These are phyloP conservation scores for Fusarium coicis DNA, from an alignment of 2,329 filamentous ascomycete genomes.

Conservation along the genomic window DNA sequence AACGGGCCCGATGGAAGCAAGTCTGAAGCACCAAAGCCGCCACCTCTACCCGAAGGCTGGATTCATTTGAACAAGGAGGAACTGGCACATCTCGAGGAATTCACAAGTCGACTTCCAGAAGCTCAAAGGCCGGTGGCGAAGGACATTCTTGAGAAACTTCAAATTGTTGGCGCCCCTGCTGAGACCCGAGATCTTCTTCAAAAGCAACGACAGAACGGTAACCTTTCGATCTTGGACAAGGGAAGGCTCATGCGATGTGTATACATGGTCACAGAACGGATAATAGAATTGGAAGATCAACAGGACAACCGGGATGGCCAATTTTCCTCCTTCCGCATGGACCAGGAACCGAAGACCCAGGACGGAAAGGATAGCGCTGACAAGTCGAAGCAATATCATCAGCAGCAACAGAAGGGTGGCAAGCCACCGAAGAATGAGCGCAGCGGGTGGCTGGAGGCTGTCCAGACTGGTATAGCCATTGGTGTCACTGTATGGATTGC, in stretches of 20 bases:
- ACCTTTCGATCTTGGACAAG: conserved; percentile 55
- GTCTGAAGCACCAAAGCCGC: conserved; percentile 41
- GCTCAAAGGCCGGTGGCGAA: conserved; percentile 70
- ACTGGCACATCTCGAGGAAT: conserved; percentile 64
- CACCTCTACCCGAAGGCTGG: conserved; percentile 59
- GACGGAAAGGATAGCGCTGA: conserved; percentile 35
- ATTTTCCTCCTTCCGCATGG: conserved; percentile 37
- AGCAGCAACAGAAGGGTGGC: conserved; percentile 46
- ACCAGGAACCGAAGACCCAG: conserved; percentile 37
- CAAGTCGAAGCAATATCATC: conserved; percentile 41
- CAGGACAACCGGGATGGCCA: conserved; percentile 32
- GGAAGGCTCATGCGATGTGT: conserved; percentile 51
- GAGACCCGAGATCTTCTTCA: conserved; percentile 70
- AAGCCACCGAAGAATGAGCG: conserved; percentile 48
- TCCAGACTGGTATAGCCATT: conserved; percentile 52
- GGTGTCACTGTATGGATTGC: conserved; percentile 67
- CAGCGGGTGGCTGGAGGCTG: conserved; percentile 50
- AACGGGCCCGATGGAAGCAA: conserved; percentile 29
- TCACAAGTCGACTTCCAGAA: conserved; percentile 71
- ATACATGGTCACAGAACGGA: conserved; percentile 51
- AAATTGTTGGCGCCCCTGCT: conserved; percentile 74
- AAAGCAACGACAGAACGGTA: conserved; percentile 68
- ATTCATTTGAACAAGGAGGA: conserved; percentile 59
- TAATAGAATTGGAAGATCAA: conserved; percentile 46
- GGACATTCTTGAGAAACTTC: conserved; percentile 69